Percentiles rank a stretch among this genome's conserved stretches.
Conservation (phyloP, 148 eudicot genomes). For the Oxyria digyna region DNA sequence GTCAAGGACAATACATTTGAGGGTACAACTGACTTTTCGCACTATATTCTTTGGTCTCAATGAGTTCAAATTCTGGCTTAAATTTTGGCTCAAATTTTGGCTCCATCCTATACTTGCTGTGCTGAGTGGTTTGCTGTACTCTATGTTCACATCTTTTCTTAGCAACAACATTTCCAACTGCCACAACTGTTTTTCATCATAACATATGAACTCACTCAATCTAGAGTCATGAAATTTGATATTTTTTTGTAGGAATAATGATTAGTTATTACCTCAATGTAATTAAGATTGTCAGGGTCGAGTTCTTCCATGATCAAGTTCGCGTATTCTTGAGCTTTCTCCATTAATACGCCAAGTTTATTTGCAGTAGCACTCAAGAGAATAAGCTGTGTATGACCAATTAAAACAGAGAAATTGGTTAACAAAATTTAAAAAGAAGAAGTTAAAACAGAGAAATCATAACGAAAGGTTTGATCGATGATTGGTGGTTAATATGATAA, state of each 20-base stretch:
- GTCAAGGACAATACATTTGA: constrained; percentile 52
- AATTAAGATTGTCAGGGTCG: constrained; percentile 79
- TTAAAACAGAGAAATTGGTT: not conserved
- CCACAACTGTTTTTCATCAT: constrained; percentile 55
- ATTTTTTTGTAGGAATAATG: not conserved
- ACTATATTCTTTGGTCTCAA: constrained; percentile 27
- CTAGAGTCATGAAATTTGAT: not conserved
- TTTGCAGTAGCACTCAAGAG: constrained; percentile 94
- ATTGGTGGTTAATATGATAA: no score
- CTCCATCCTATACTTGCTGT: constrained; percentile 61
- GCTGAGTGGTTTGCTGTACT: constrained; percentile 77
- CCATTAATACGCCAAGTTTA: constrained; percentile 58
- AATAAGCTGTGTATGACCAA: constrained; percentile 48
- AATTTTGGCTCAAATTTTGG: constrained; percentile 55
- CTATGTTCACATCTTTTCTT: constrained; percentile 79
- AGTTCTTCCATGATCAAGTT: constrained; percentile 91
- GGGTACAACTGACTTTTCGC: constrained; percentile 30
- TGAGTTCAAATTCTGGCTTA: constrained; percentile 44
- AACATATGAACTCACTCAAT: not conserved
- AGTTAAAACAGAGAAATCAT: not conserved
- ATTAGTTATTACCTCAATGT: constrained; percentile 67
- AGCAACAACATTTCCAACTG: constrained; percentile 78
- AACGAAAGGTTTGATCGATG: no score
- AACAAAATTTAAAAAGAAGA: no score
- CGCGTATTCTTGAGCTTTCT: constrained; percentile 79